A percentile compares a stretch with the other conserved stretches of the same genome.
These are phyloP conservation scores for Boletus rufocinnamomeus DNA, from an alignment of 768 basidiomycete genomes.

Conservation along the genomic window DNA sequence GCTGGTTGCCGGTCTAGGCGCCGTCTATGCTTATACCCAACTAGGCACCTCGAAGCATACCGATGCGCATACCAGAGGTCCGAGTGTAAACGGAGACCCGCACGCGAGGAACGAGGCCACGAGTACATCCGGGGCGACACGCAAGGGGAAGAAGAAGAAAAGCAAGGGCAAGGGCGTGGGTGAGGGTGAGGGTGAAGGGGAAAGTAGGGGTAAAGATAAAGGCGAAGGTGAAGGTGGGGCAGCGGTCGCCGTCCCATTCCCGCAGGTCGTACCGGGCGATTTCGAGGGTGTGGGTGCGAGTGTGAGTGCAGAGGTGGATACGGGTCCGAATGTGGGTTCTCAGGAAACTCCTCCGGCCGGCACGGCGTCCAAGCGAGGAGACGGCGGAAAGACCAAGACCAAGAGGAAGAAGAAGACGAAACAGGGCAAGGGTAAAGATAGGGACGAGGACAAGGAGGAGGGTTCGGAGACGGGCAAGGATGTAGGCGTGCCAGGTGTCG, in stretches of 20 bases:
- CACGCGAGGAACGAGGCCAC: neutral
- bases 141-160: conserved; percentile 1
- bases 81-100: neutral
- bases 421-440: neutral
- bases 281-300: conserved; percentile 6
- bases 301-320: neutral
- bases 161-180: neutral
- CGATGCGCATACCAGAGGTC: too few relatives aligned
- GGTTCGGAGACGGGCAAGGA: conserved; percentile 19
- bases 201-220: neutral
- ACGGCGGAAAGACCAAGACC: conserved; percentile 38
- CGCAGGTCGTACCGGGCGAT: conserved; percentile 15
- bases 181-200: accelerated
- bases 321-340: neutral
- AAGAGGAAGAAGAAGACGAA: conserved; percentile 41
- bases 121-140: neutral
- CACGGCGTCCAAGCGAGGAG: conserved; percentile 33
- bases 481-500: neutral
- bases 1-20: conserved; percentile 22
- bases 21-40: conserved; percentile 20
- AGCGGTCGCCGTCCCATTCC: neutral
- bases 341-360: neutral
- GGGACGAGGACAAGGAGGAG: conserved; percentile 1
- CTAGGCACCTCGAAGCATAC: neutral
- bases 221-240: neutral